Evolutionary conservation across 495 filamentous ascomycete species (phyloP), one percentile per base, ranked within the genome.

Genomic region (Cetradonia linearis): DNA sequence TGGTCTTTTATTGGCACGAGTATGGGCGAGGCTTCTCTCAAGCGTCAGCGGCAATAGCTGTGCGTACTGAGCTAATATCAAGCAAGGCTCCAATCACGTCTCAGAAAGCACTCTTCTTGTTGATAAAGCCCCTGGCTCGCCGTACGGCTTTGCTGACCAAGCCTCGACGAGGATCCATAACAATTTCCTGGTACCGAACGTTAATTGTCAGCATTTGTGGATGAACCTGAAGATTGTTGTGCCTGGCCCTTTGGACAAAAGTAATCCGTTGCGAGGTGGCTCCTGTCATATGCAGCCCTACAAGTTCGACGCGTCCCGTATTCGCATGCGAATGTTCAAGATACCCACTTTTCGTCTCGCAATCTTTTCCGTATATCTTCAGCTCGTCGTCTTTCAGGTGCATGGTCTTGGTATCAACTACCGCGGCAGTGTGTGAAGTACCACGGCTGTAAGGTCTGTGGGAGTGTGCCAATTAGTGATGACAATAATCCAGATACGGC

Each of bases 391-490:
- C 34, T 50, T 5, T 33, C 40, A 28, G 0, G 34, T 18, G 11
- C 16, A 59, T 14, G n/a, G 44, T 2, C 54, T 63, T 31, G 61
- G 61, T 25, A 59, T 63, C 40, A 63, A 63, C 27, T 63, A 55
- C 46, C 54, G 55, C 23, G 61, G 61, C 27, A 57, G 56, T 9
- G 0, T 46, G 34, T 65, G 20, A 23, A n/a, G 14, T 37, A 34
- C 1, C 56, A 65, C 36, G 63, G 63, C 18, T 65, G 63, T 49
- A 27, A 20, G 25, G 48, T 38, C 36, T 65, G 63, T 55, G 61
- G 59, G 20, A 59, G 55, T 34, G 55, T 62, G 3, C 55, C 63
- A 11, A 23, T 65, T n/a, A 38, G 30, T 27, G 48, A 31, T 16
- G 53, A 59, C 31, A 62, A 65, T 25, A 38, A 62, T 27, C 56